Conservation (phyloP, 371 early-diverging fungal species). For the Mucor ambiguus region DNA sequence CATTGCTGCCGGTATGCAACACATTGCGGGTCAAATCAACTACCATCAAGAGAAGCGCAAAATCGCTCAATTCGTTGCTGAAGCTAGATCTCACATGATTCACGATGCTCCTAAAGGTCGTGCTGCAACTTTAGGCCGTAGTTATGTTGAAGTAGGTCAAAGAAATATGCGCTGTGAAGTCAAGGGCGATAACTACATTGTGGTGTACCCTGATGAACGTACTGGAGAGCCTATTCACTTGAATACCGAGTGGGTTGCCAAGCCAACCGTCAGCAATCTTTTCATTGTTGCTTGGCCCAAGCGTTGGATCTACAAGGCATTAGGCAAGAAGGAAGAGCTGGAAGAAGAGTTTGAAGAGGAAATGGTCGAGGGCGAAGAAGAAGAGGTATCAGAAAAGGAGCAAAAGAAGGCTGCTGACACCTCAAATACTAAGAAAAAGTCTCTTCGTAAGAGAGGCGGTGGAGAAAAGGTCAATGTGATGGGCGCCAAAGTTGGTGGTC, state of each 20-base stretch:
- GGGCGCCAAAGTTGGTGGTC: constrained; percentile 45
- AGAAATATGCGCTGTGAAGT: constrained; percentile 48
- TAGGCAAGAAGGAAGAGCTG: constrained; percentile 20
- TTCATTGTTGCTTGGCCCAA: constrained; percentile 38
- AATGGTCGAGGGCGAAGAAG: constrained; percentile 9
- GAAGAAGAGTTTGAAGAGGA: constrained; percentile 20
- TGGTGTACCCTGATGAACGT: constrained; percentile 41
- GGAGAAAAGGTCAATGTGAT: constrained; percentile 30
- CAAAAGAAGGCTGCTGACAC: constrained; percentile 8
- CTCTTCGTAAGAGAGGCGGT: constrained; percentile 24
- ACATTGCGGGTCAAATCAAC: constrained; percentile 63
- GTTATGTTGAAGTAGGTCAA: constrained; percentile 38
- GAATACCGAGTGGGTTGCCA: constrained; percentile 37
- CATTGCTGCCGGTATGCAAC: constrained; percentile 66
- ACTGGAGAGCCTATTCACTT: constrained; percentile 38
- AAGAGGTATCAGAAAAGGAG: neutral
- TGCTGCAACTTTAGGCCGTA: constrained; percentile 48
- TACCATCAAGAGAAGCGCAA: constrained; percentile 64
- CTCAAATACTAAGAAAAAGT: constrained; percentile 15
- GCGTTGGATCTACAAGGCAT: constrained; percentile 19
- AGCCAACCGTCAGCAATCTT: constrained; percentile 28
- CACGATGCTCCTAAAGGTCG: constrained; percentile 43
- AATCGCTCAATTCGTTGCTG: constrained; percentile 48
- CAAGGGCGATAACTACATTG: constrained; percentile 40
- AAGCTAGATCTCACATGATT: constrained; percentile 39